phyloP scores from a whole-genome alignment of 768 basidiomycete genomes.

The Rhodosporidiobolus sp. region DNA sequence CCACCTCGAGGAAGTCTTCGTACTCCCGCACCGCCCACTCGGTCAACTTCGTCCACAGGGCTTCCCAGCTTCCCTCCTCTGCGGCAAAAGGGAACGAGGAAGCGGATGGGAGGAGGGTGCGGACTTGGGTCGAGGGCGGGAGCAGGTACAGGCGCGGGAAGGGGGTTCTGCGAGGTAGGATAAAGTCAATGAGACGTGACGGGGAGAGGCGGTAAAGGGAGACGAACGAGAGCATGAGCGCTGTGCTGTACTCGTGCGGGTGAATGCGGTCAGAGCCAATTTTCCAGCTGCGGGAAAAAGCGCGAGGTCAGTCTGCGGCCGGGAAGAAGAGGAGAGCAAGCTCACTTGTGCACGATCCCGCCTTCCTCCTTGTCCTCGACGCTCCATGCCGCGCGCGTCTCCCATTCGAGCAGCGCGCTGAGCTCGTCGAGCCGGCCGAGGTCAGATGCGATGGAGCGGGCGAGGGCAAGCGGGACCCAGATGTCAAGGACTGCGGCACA shows the following conservation, averaged over 20 bases:
- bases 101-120: conserved; percentile 20
- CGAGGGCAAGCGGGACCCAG: conserved; percentile 22
- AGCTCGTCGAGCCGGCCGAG: conserved; percentile 24
- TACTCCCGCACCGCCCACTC: conserved; percentile 15
- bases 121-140: conserved; percentile 16
- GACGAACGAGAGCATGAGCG: conserved; percentile 30
- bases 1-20: not conserved
- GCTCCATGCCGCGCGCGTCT: conserved; percentile 26
- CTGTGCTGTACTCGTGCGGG: conserved; percentile 23
- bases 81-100: not conserved
- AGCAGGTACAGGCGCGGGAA: conserved; percentile 34
- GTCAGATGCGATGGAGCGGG: conserved; percentile 6
- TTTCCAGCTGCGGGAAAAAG: conserved; percentile 23
- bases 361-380: conserved; percentile 37
- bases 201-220: not conserved
- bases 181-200: not conserved
- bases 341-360: conserved; percentile 29
- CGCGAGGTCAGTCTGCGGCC: not conserved
- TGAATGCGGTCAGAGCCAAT: conserved; percentile 9
- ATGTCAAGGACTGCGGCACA: conserved; percentile 29
- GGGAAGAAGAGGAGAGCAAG: not conserved
- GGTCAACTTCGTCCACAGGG: not conserved
- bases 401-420: conserved; percentile 22
- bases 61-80: not conserved
- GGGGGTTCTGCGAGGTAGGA: not conserved